Evolutionary conservation across 1,284 basidiomycete species (phyloP), one percentile per base, ranked within the genome.

Genomic region (Mycosarcoma mackinlayi): DNA sequence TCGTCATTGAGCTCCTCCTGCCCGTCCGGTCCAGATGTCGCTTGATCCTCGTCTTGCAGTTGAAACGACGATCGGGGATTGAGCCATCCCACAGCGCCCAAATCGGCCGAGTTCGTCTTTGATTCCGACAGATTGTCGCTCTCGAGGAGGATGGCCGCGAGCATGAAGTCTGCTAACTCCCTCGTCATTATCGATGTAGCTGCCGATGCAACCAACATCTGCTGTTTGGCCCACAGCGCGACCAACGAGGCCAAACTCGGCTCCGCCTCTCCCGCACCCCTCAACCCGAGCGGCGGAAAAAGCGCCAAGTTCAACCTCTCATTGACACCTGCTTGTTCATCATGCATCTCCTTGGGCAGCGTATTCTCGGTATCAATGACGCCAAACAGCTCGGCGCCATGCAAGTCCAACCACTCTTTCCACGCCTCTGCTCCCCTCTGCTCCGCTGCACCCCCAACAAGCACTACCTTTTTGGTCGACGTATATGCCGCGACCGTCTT

Each of bases 61-160:
- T 56, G 52, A 19, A 73, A 68, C 0, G 56, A 58, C 25, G 70
- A 73, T 2, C 42, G 44, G 10, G 70, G 54, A 33, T 40, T 60
- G 31, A 73, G 58, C 57, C 61, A 73, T 11, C 70, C 70, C 11
- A 73, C 54, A 3, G 70, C 70, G 27, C 70, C 70, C n/a, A 65
- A n/a, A 18, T 73, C 70, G 13, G 51, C 53, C 27, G 61, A 63
- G 27, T 57, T 63, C n/a, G 70, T 61, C 34, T 62, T 57, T 24
- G 45, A 47, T 46, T 68, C 57, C 23, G 65, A 31, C 8, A 73
- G 35, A 33, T 73, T 73, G 31, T 65, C 55, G 30, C 30, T 73
- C 31, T 65, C 61, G 14, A 73, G 31, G 19, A 73, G 42, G 16
- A 73, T 54, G 1, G 70, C 70, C 2, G 57, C 45, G 9, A 73